phyloP scores from a whole-genome alignment of 2,329 filamentous ascomycete genomes.

The Cladosporium velox region DNA sequence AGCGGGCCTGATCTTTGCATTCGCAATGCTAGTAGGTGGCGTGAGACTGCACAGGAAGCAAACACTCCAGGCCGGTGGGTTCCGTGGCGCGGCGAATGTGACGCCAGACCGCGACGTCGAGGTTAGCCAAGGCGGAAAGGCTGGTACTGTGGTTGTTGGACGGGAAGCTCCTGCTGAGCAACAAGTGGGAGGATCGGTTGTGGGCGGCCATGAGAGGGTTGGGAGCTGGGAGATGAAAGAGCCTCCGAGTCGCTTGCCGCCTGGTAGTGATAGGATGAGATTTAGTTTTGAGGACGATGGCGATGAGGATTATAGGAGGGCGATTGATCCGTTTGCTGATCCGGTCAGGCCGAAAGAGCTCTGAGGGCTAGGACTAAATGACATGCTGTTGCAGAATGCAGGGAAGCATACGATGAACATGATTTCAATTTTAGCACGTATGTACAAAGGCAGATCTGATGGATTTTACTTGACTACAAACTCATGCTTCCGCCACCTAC shows the following conservation, averaged over 20 bases:
- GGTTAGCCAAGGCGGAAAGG: constrained; percentile 41
- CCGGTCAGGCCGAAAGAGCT: constrained; percentile 53
- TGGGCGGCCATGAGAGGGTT: constrained; percentile 52
- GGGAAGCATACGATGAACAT: neutral
- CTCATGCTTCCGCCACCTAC: neutral
- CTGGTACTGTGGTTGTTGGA: constrained; percentile 34
- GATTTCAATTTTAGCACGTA: neutral
- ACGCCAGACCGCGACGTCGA: constrained; percentile 56
- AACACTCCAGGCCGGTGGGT: constrained; percentile 47
- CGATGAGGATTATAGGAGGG: constrained; percentile 30
- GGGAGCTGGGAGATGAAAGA: constrained; percentile 60
- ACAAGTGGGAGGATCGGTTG: constrained; percentile 35
- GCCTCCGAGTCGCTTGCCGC: constrained; percentile 27
- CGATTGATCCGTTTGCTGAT: constrained; percentile 41
- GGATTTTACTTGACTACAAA: no score
- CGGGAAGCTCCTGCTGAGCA: constrained; percentile 20
- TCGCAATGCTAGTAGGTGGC: constrained; percentile 49
- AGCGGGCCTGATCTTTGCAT: constrained; percentile 44
- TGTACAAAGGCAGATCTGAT: neutral
- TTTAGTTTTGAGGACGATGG: constrained; percentile 51
- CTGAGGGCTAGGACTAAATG: constrained; percentile 30
- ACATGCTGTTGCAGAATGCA: neutral
- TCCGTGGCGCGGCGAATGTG: constrained; percentile 58
- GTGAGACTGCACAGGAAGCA: constrained; percentile 47
- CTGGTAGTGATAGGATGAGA: constrained; percentile 35